Conservation (phyloP, 2,329 filamentous ascomycete genomes). For the Epicoccum sorghinum region DNA sequence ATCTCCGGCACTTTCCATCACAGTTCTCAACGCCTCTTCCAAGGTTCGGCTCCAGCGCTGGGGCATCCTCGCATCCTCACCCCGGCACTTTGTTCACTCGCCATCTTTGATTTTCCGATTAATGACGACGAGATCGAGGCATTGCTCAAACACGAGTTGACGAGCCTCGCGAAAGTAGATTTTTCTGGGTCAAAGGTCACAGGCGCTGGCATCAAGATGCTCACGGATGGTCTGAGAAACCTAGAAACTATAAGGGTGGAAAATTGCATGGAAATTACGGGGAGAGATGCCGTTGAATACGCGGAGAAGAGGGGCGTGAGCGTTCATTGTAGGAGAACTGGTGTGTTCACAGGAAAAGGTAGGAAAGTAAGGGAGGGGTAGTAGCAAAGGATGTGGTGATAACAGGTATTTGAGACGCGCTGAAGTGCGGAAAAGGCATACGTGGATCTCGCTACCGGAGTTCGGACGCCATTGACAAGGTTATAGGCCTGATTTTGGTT, state of each 20-base stretch:
- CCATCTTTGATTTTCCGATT: slow-evolving; percentile 23
- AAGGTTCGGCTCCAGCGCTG: not conserved
- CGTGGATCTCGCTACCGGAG: no score
- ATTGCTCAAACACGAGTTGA: slow-evolving; percentile 24
- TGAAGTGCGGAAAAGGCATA: no score
- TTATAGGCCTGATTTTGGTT: no score
- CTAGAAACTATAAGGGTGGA: slow-evolving; percentile 43
- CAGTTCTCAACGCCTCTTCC: slow-evolving; percentile 9
- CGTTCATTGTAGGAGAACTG: slow-evolving; percentile 28
- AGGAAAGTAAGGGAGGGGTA: slow-evolving; percentile 20
- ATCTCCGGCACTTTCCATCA: slow-evolving; percentile 9
- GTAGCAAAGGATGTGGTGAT: not conserved
- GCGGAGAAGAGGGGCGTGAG: slow-evolving; percentile 44
- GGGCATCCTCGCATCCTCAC: slow-evolving; percentile 34
- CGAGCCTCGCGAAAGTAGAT: slow-evolving; percentile 38
- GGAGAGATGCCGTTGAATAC: slow-evolving; percentile 50
- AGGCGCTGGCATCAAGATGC: slow-evolving; percentile 49
- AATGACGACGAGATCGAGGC: slow-evolving; percentile 42
- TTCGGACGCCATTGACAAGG: no score
- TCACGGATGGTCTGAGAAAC: slow-evolving; percentile 35
- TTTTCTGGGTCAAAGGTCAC: slow-evolving; percentile 48
- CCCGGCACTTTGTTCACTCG: slow-evolving; percentile 20
- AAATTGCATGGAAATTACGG: slow-evolving; percentile 42
- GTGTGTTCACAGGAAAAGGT: slow-evolving; percentile 19
- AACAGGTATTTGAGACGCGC: not conserved